Conservation (phyloP, 139 green algal species). For the Closterium sp. region DNA sequence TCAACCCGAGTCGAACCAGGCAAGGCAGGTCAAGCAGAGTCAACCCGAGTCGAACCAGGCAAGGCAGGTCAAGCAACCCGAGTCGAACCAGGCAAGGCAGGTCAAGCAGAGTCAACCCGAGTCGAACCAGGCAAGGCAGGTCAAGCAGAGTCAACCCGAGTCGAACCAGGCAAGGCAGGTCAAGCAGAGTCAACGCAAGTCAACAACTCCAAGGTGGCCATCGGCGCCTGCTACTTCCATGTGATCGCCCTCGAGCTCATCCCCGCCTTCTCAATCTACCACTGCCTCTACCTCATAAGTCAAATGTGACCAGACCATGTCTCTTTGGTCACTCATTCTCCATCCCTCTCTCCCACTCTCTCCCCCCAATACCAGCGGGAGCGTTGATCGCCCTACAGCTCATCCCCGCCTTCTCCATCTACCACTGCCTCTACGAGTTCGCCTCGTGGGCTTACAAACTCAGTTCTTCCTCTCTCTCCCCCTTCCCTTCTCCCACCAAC, state of each 20-base stretch:
- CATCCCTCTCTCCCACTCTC: neutral
- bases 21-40: neutral
- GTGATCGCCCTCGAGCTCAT: constrained; percentile 30
- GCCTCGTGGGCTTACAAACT: constrained; percentile 22
- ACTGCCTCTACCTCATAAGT: too few species aligned
- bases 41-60: too few species aligned
- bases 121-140: too few species aligned
- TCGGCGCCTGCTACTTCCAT: constrained; percentile 47
- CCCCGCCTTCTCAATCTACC: neutral
- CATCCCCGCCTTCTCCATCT: constrained; percentile 80
- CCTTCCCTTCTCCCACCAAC: neutral
- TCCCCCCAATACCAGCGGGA: neutral
- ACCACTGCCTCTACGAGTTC: constrained; percentile 74
- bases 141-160: too few species aligned
- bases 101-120: too few species aligned
- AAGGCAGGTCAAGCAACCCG: too few species aligned
- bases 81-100: too few species aligned
- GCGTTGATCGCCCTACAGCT: constrained; percentile 66
- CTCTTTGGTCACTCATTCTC: too few species aligned
- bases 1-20: neutral
- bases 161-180: too few species aligned
- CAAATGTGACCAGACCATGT: too few species aligned
- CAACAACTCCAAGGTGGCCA: too few species aligned
- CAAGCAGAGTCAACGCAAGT: too few species aligned
- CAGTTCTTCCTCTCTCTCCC: neutral